phyloP scores from a whole-genome alignment of 495 filamentous ascomycete genomes.

The Penicillium simplicissimum region DNA sequence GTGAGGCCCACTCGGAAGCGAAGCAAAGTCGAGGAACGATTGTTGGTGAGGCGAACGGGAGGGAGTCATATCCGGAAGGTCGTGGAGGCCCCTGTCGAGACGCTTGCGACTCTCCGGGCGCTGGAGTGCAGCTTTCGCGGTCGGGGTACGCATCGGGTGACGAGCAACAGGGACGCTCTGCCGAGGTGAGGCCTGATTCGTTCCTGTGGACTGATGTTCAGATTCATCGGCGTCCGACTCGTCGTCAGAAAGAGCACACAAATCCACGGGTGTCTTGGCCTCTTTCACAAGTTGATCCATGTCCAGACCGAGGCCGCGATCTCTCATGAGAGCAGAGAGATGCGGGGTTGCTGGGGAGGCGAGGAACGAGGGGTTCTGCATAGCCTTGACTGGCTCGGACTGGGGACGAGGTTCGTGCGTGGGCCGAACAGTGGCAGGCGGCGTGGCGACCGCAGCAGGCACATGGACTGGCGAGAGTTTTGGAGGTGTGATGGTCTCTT shows the following conservation, averaged over 20 bases:
- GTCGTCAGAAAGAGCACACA: constrained; percentile 53
- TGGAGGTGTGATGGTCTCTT: constrained; percentile 41
- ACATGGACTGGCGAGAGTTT: constrained; percentile 21
- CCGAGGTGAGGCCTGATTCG: constrained; percentile 38
- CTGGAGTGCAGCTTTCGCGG: constrained; percentile 52
- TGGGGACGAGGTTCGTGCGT: constrained; percentile 13
- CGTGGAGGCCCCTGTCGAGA: constrained; percentile 33
- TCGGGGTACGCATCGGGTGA: constrained; percentile 59
- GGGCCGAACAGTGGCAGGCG: constrained; percentile 24
- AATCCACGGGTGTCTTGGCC: constrained; percentile 24
- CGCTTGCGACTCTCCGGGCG: constrained; percentile 60
- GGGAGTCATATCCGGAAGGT: constrained; percentile 34
- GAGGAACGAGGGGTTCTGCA: constrained; percentile 30
- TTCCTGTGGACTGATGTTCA: constrained; percentile 45
- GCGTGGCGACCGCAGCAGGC: constrained; percentile 33
- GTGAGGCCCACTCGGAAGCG: constrained; percentile 27
- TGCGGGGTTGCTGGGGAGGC: constrained; percentile 72
- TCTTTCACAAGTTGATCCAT: constrained; percentile 53
- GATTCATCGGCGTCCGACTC: constrained; percentile 52
- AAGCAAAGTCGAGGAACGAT: constrained; percentile 30
- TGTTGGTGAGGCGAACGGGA: constrained; percentile 38
- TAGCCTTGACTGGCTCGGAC: constrained; percentile 17
- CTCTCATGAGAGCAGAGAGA: constrained; percentile 69
- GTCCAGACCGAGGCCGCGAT: constrained; percentile 63
- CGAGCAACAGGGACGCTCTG: constrained; percentile 30